Evolutionary conservation across 176 grass and related monocot genomes (phyloP), one percentile per base, ranked within the genome.

Genomic region (Lolium multiflorum): DNA sequence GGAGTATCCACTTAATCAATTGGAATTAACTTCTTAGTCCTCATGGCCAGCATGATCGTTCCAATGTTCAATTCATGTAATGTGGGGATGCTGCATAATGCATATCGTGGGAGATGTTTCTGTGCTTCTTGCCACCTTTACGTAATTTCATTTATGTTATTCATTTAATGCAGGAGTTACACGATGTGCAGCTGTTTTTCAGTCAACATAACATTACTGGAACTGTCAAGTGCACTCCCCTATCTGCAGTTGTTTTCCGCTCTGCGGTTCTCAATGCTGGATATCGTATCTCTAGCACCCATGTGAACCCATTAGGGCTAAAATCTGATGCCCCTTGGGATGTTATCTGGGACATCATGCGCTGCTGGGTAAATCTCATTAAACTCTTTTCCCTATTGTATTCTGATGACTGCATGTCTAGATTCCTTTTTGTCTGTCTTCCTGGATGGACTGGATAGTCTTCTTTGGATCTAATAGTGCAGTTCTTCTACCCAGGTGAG

Each of bases 301-400:
- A 96, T 77, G 89, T 88, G 70, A 90, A 87, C 71, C 94, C 94
- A 22, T 85, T 96, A 68, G 97, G 90, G 5, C 72, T 96, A 37
- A 99, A 99, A 71, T 92, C 92, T 28, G 90, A 99, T 92, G 94
- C 94, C 83, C 94, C 97, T 66, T 96, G 91, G 94, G 88, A 99
- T 84, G 92, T 99, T 28, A 94, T 99, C 89, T 99, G 92, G 94
- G 97, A 96, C 80, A 96, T 96, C 76, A 96, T 99, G 90, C 90
- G 94, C 39, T 99, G 97, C 74, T 99, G 97, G 97, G 97, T 99
- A 92, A 54, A 35, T 65, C 39, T 81, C 31, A 2, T 69, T 38
- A 69, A 38, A 41, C 16, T 69, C 7, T 18, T 69, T 41, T 41
- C 66, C 66, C 39, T 20, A 16, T 69, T 7, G 31, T 18, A 69